Percentiles rank a stretch among this genome's conserved stretches.
Conservation (phyloP, 2,329 filamentous ascomycete genomes). For the Penicillium sp. region DNA sequence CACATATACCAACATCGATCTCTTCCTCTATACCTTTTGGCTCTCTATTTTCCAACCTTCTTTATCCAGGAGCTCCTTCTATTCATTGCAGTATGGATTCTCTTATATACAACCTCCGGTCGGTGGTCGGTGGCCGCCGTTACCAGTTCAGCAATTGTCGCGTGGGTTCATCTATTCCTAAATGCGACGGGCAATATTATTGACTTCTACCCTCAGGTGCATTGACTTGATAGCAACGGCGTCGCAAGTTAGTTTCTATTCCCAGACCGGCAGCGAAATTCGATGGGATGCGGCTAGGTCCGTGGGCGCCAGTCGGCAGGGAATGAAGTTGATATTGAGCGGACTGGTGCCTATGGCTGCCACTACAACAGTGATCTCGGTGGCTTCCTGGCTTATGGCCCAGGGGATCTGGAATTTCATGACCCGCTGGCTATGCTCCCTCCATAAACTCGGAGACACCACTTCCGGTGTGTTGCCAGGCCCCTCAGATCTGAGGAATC, state of each 20-base stretch:
- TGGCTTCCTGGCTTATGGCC: constrained; percentile 21
- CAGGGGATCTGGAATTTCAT: constrained; percentile 24
- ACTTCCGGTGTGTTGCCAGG: constrained; percentile 14
- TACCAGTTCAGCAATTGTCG: constrained; percentile 19
- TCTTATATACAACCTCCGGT: constrained; percentile 24
- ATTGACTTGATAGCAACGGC: constrained; percentile 23
- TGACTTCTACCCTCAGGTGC: constrained; percentile 11
- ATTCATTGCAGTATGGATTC: constrained; percentile 20
- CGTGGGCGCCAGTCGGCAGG: constrained; percentile 27
- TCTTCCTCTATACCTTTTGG: constrained; percentile 20
- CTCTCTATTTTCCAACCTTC: constrained; percentile 30
- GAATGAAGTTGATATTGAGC: constrained; percentile 30
- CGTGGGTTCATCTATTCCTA: constrained; percentile 17
- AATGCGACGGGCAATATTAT: neutral
- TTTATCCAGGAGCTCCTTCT: constrained; percentile 29
- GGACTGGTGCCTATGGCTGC: constrained; percentile 26
- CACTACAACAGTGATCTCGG: constrained; percentile 16
- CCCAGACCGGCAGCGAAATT: constrained; percentile 31
- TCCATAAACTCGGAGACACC: constrained; percentile 16
- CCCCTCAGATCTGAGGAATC: constrained; percentile 11
- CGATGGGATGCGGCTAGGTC: constrained; percentile 31
- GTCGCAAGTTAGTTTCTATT: constrained; percentile 33
- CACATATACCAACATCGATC: constrained; percentile 29
- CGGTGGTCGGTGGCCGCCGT: constrained; percentile 15
- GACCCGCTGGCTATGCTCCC: constrained; percentile 22